Base-by-base conservation (phyloP, 2,329 filamentous ascomycete species). In the Aureobasidium subglaciale region DNA sequence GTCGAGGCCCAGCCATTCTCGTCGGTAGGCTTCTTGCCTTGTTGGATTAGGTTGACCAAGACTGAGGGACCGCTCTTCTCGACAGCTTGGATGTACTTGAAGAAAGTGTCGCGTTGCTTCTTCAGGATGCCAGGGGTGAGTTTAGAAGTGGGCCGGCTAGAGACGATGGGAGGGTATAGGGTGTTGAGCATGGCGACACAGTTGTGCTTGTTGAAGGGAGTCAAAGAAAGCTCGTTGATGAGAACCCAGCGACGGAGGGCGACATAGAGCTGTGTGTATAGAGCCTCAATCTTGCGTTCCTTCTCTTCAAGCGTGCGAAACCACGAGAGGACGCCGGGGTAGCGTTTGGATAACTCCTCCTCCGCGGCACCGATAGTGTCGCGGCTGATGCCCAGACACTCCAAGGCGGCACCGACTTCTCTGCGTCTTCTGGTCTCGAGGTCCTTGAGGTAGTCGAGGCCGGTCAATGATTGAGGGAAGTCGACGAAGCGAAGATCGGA, bases 111-210 rank as follows among this genome's bases (percentile, higher is more conserved):
- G n/a, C 83, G 79, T 63, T 86, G 81, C 11, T 72, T 70, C 56
- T 75, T 75, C 55, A 86, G 71, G 6, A 78, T 73, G 24, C 75
- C 67, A 3, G 71, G 67, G 8, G 76, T 80, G 57, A 85, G 67
- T 50, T 79, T 75, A 25, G 74, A 69, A 9, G 79, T 81, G 5
- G 78, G 79, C 40, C 73, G 72, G 15, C 69, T 67, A 11, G 69
- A 67, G 40, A 73, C 72, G 38, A 78, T 73, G 2, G 83, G 82
- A 7, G 83, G 83, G 60, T 85, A 82, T 27, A 86, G 72, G 9
- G 83, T 86, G 69, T 86, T 86, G 49, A 86, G 77, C 77, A 86
- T 83, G 53, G 81, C 83, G 60, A 85, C 75, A 64, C 83, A 84
- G 65, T 85, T 85, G 63, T 78, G 75, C 66, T 83, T 84, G 71